Base-by-base conservation (phyloP, 1,284 basidiomycete genomes). In the Golubevia pallescens region DNA sequence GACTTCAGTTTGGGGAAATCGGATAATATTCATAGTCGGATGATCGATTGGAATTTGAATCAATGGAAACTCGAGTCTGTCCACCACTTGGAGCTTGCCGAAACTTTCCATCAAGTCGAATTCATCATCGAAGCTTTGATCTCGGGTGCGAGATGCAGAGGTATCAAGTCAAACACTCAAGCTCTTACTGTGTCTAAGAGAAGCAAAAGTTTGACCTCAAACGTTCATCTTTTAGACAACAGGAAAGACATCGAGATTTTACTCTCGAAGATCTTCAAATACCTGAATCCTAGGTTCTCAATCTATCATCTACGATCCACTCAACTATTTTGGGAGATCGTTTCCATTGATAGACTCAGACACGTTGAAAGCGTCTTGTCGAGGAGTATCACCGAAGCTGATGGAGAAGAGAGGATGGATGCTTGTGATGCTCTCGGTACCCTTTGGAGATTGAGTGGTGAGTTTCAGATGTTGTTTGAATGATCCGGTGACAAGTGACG, bases 351-450 rank as follows among this genome's bases (percentile, higher is more conserved):
- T 51, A 63, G 71, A 42, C 62, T 72, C 2, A 64, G 65, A 3
- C 56, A 70, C 34, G 51, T 71, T 32, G 75, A 75, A 61, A 67
- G 70, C 0, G 67, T 70, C 4, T 61, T 81, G 34, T 67, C 68
- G 6, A 55, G 66, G 57, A 65, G 65, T 21, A 65, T 82, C 3
- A 54, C 61, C 0, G 60, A 32, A 3, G 6, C 42, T 1, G 51
- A 62, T 13, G 19, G 16, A 13, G 55, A 53, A 14, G 24, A 16
- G 2, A 61, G 70, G 21, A 28, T 63, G 0, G 89, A 90, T 32
- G 90, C 91, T 0, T 93, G 92, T 81, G 92, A 94, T 71, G 93
- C 92, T 0, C 97, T 99, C 83, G 95, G 96, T 1, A 91, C 94
- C 0, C 87, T 98, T 4, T 99, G 96, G 96, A 89, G 94, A 66